A percentile compares a stretch with the other conserved stretches of the same genome.
These are phyloP conservation scores for Penicillium silybi DNA, from an alignment of 495 filamentous ascomycete species.

Conservation along the genomic window DNA sequence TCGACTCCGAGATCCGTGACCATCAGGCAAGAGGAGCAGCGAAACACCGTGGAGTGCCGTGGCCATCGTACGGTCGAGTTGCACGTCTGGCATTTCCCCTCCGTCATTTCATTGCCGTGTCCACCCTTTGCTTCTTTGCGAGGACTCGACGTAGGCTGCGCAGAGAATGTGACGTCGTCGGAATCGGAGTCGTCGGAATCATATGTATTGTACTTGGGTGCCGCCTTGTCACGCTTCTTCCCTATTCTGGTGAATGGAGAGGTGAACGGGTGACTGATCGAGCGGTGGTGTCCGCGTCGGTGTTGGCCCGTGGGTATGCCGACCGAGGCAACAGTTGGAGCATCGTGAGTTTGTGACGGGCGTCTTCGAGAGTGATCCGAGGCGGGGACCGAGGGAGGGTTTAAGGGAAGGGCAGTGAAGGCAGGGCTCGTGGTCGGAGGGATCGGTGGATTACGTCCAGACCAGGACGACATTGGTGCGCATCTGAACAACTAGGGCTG, in stretches of 20 bases:
- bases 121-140: constrained; percentile 29
- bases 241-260: constrained; percentile 52
- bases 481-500: constrained; percentile 19
- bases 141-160: constrained; percentile 25
- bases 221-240: constrained; percentile 47
- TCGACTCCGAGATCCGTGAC: constrained; percentile 73
- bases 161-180: constrained; percentile 33
- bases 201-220: constrained; percentile 26
- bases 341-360: constrained; percentile 30
- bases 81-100: constrained; percentile 79
- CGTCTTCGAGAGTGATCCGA: constrained; percentile 16
- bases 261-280: constrained; percentile 73
- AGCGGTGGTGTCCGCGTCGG: constrained; percentile 56
- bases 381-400: constrained; percentile 11
- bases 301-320: constrained; percentile 21
- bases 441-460: constrained; percentile 32
- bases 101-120: constrained; percentile 43
- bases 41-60: constrained; percentile 66
- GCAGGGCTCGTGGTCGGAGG: constrained; percentile 25
- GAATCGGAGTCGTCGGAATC: constrained; percentile 45
- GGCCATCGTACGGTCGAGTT: constrained; percentile 81
- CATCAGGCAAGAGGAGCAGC: constrained; percentile 81
- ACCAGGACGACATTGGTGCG: constrained; percentile 41
- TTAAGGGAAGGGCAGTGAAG: constrained; percentile 16
- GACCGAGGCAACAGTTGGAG: constrained; percentile 22